Evolutionary conservation across 768 basidiomycete species (phyloP).

Genomic region (Mrakia frigida): DNA sequence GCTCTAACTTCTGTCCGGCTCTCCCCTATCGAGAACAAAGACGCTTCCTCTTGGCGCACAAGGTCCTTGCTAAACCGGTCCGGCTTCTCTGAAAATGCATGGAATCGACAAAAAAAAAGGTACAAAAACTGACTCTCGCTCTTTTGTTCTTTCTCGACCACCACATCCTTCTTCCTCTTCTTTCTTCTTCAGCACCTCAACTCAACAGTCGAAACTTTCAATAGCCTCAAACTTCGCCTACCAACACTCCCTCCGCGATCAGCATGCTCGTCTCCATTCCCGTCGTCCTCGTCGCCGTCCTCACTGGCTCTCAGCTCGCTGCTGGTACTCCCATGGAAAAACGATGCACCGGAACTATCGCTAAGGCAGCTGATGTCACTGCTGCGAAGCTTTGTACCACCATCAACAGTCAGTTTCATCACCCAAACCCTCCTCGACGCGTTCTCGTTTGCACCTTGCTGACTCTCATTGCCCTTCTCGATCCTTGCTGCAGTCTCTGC

Average conservation of each 20-base stretch:
- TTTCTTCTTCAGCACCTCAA: not conserved
- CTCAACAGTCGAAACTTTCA: not conserved
- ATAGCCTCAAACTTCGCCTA: not conserved
- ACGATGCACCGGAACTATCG: conserved; percentile 52
- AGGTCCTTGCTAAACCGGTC: no score
- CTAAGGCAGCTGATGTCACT: conserved; percentile 52
- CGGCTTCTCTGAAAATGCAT: no score
- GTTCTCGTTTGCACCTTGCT: not conserved
- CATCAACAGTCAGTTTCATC: conserved; percentile 56
- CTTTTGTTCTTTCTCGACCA: not conserved
- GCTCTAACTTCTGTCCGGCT: no score
- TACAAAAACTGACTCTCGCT: not conserved
- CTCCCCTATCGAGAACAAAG: no score
- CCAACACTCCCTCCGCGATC: not conserved
- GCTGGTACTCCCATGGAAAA: conserved; percentile 15
- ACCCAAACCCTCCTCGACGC: not conserved
- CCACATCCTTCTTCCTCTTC: not conserved
- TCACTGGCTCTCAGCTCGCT: not conserved
- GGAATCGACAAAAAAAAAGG: no score
- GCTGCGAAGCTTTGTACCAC: conserved; percentile 56
- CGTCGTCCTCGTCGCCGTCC: not conserved
- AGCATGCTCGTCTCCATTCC: not conserved
- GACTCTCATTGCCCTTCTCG: not conserved
- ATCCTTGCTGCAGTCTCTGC: no score
- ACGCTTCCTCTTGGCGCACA: no score